phyloP scores from a whole-genome alignment of 768 basidiomycete genomes.

The Royoungia palumana region DNA sequence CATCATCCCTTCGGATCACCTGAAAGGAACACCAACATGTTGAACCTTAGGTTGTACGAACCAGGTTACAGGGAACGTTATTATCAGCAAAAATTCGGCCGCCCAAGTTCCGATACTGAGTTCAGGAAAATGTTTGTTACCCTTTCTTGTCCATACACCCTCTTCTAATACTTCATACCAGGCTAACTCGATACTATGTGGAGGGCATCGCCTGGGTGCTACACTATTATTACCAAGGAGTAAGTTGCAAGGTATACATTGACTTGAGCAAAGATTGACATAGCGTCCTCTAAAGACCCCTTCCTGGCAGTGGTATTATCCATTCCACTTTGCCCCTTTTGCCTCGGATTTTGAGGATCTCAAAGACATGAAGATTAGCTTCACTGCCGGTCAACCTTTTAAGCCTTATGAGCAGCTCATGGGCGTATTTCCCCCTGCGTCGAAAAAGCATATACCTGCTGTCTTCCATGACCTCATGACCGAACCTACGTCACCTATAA shows the following conservation, averaged over 20 bases:
- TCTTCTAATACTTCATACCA: conserved; percentile 30
- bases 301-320: conserved; percentile 99
- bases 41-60: conserved; percentile 75
- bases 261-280: conserved; percentile 12
- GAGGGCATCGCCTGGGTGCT: conserved; percentile 97
- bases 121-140: conserved; percentile 69
- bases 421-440: conserved; percentile 92
- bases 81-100: conserved; percentile 88
- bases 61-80: conserved; percentile 95
- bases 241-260: conserved; percentile 35
- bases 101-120: conserved; percentile 63
- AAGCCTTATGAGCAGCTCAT: conserved; percentile 97
- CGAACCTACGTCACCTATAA: conserved; percentile 83
- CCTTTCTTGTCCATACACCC: background rate
- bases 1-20: background rate
- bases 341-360: conserved; percentile 89
- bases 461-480: conserved; percentile 88
- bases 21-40: conserved; percentile 1
- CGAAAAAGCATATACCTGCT: conserved; percentile 84
- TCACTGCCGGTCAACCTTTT: conserved; percentile 83
- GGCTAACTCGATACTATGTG: conserved; percentile 79
- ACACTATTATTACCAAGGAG: conserved; percentile 98
- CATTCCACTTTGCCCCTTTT: conserved; percentile 97
- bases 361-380: conserved; percentile 72
- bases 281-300: conserved; percentile 53